These are phyloP conservation scores for Rhizophagus clarus DNA, from an alignment of 192 early-diverging fungal species.

Conservation along the genomic window DNA sequence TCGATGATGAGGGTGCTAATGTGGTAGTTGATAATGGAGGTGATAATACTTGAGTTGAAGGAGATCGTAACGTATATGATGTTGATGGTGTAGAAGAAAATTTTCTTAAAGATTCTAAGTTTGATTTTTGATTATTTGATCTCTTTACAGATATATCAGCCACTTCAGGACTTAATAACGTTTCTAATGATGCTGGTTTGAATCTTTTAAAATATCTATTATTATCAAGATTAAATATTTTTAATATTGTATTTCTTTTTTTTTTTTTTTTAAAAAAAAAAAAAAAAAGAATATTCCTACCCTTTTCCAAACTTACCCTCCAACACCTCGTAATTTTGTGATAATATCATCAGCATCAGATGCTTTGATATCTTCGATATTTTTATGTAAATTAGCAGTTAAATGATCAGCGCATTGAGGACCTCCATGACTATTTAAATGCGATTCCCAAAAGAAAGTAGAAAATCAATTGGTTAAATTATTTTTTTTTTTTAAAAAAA, in stretches of 20 bases:
- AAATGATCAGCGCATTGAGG: constrained; percentile 49
- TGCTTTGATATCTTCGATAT: constrained; percentile 45
- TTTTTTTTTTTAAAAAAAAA: too few species aligned
- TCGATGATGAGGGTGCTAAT: neutral
- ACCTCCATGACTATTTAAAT: constrained; percentile 43
- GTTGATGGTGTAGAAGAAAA: neutral
- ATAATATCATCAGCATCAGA: constrained; percentile 17
- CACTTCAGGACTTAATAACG: constrained; percentile 17
- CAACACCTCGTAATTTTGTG: constrained; percentile 6
- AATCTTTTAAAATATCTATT: constrained; percentile 31
- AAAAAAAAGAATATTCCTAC: neutral
- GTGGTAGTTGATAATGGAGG: neutral
- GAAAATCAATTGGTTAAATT: neutral
- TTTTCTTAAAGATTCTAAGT: neutral
- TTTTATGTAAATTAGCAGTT: constrained; percentile 50
- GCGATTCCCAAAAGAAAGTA: neutral
- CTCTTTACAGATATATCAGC: neutral
- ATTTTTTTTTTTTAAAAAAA: neutral
- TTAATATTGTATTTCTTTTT: neutral
- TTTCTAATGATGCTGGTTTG: neutral
- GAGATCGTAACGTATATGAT: neutral
- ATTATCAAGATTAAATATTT: neutral
- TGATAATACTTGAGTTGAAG: neutral
- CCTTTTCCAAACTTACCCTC: constrained; percentile 10
- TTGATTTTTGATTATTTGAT: neutral